phyloP scores from a whole-genome alignment of 805 yeast genomes.

The Cyberlindnera euphorbiiphila region DNA sequence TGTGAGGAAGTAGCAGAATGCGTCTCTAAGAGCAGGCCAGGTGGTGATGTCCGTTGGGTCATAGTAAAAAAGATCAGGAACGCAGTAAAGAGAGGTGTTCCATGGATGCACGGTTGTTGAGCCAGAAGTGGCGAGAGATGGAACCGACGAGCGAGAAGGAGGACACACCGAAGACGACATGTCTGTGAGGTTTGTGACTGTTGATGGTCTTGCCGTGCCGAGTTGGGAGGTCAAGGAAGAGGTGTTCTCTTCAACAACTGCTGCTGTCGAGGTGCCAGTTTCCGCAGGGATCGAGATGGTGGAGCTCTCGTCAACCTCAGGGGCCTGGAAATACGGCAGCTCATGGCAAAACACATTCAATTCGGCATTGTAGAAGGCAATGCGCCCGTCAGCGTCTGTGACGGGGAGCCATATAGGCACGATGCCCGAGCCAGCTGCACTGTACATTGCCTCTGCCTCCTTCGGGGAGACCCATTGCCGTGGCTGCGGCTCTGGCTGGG shows the following conservation, averaged over 20 bases:
- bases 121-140: slow-evolving; percentile 13
- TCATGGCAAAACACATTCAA: slow-evolving; percentile 56
- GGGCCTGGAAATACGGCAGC: slow-evolving; percentile 46
- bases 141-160: slow-evolving; percentile 10
- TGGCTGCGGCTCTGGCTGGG: slow-evolving; percentile 1
- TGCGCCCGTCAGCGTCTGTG: slow-evolving; percentile 48
- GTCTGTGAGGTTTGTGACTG: slow-evolving; percentile 6
- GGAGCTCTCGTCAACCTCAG: slow-evolving; percentile 31
- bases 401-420: slow-evolving; percentile 60
- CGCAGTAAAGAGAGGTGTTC: slow-evolving; percentile 26
- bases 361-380: slow-evolving; percentile 57
- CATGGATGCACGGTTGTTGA: slow-evolving; percentile 26
- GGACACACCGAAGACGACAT: neutral
- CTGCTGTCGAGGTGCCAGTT: neutral
- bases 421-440: slow-evolving; percentile 30
- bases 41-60: slow-evolving; percentile 55
- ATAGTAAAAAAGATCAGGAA: slow-evolving; percentile 48
- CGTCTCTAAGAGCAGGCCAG: slow-evolving; percentile 55
- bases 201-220: slow-evolving; percentile 19
- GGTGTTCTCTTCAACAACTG: no score
- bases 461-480: slow-evolving; percentile 31
- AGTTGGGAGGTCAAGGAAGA: no score
- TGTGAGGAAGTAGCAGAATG: slow-evolving; percentile 44
- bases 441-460: slow-evolving; percentile 36
- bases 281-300: slow-evolving; percentile 1